Evolutionary conservation across 371 early-diverging fungal genomes (phyloP), one percentile per base, ranked within the genome.

Genomic region (Syncephalastrum contaminatum): DNA sequence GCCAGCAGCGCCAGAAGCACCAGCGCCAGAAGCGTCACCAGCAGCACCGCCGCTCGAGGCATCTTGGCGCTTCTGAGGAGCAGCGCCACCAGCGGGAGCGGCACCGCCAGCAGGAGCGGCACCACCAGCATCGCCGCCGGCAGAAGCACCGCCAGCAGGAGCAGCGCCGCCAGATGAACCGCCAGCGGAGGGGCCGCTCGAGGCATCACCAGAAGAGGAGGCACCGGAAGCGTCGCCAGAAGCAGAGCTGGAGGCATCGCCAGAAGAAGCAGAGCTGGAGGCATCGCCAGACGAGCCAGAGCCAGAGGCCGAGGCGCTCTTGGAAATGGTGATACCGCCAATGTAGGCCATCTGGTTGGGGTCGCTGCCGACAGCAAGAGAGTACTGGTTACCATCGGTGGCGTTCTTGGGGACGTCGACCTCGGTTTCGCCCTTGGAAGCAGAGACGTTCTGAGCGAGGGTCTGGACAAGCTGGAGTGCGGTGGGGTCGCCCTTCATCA

Each of bases 401-500:
- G 67, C 59, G 45, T 69, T 67, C 21, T 52, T 24, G 45, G 81
- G 81, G 16, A 81, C 63, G 6, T 58, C 48, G 10, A 81, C 72
- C 22, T 60, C 48, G 18, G 73, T 62, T 18, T 61, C 42, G 19
- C 76, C 76, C 36, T 62, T 47, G 40, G 66, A 57, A 16, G 70
- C 62, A 63, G 73, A 65, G 13, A 70, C 61, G n/a, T 64, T 59
- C 12, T 64, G 51, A 14, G 71, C 67, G 22, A 67, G 62, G 30
- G 70, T 53, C 41, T 70, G 76, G 36, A 65, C 68, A n/a, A 65
- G 60, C 5, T 55, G 48, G n/a, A 73, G 68, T 24, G 74, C 70
- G 58, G 55, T 66, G 27, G 72, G 54, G 54, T 73, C 66, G 30
- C 78, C 75, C 19, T 64, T 61, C 73, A 81, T 75, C 22, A 78